A percentile compares a stretch with the other conserved stretches of the same genome.
These are phyloP conservation scores for Zea mays DNA, from an alignment of 176 grass and related monocot genomes.

Conservation along the genomic window Zm-B73-REFERENCE-NAM-5.0 NC_050103.1:97868501-97869000, in stretches of 20 bases:
- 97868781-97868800: background rate
- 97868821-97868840: slow-evolving; percentile 50
- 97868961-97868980: too few relatives aligned
- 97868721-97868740: background rate
- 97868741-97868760: background rate
- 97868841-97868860: slow-evolving; percentile 64
- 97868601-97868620: too few relatives aligned
- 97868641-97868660: background rate
- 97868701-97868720: background rate
- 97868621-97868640: background rate
- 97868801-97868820: slow-evolving; percentile 51
- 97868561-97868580: background rate
- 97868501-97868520: slow-evolving; percentile 7
- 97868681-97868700: background rate
- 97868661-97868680: background rate
- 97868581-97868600: too few relatives aligned
- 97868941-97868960: too few relatives aligned
- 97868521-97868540: background rate
- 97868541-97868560: background rate
- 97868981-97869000: too few relatives aligned
- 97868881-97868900: too few relatives aligned
- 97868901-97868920: too few relatives aligned
- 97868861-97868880: too few relatives aligned
- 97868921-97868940: too few relatives aligned
- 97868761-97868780: background rate